Conservation (phyloP, 306 rosid species). For the Cotoneaster glaucophyllus region DNA sequence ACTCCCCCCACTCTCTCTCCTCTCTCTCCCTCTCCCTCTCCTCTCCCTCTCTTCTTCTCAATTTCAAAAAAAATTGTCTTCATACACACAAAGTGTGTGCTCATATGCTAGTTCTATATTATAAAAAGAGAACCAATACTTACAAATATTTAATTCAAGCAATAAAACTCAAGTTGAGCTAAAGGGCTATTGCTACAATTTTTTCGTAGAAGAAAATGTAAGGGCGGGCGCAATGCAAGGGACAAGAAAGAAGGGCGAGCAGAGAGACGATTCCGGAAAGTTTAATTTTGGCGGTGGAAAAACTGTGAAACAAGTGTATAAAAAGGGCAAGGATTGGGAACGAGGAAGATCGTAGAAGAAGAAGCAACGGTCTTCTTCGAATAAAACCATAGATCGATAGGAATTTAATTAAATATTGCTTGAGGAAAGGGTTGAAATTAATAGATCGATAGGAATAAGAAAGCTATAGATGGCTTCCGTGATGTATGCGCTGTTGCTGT, state of each 20-base stretch:
- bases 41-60: no score
- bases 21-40: no score
- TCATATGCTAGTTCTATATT: no score
- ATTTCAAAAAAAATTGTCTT: no score
- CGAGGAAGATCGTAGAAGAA: constrained; percentile 19
- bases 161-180: no score
- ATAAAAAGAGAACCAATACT: no score
- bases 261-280: not conserved
- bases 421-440: constrained; percentile 7
- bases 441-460: not conserved
- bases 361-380: constrained; percentile 34
- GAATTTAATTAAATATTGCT: not conserved
- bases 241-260: not conserved
- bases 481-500: constrained; percentile 19
- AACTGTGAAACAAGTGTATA: constrained; percentile 16
- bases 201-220: not conserved
- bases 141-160: no score
- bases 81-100: no score
- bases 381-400: not conserved
- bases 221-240: not conserved
- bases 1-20: no score
- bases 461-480: constrained; percentile 21
- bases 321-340: constrained; percentile 16
- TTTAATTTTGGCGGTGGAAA: constrained; percentile 11
- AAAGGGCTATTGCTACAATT: no score